Percentiles rank a stretch among this genome's conserved stretches.
Conservation (phyloP, 2,329 filamentous ascomycete genomes). For the Phyllosticta ampelicida region DNA sequence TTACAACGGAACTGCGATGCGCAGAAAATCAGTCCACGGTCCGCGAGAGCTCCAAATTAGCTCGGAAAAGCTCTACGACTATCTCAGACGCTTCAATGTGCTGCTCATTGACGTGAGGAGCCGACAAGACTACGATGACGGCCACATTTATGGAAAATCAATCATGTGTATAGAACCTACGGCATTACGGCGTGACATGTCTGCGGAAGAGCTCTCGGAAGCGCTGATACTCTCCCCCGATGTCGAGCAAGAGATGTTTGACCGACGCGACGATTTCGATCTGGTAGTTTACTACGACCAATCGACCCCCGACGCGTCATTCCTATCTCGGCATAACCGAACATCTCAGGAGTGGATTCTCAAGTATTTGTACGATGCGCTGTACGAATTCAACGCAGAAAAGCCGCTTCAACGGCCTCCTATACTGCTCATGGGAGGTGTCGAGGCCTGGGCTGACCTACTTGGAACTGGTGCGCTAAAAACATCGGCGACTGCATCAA, state of each 20-base stretch:
- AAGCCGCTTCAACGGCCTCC: slow-evolving; percentile 63
- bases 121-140: slow-evolving; percentile 71
- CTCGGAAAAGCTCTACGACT: slow-evolving; percentile 59
- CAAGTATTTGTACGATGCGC: slow-evolving; percentile 62
- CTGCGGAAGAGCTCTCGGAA: slow-evolving; percentile 54
- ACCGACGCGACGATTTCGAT: slow-evolving; percentile 64
- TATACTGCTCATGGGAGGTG: slow-evolving; percentile 67
- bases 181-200: slow-evolving; percentile 55
- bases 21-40: slow-evolving; percentile 37
- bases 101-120: slow-evolving; percentile 78
- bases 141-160: slow-evolving; percentile 74
- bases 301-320: slow-evolving; percentile 47
- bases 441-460: slow-evolving; percentile 80
- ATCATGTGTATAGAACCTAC: slow-evolving; percentile 89
- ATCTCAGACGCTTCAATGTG: slow-evolving; percentile 56
- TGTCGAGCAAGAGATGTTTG: slow-evolving; percentile 67
- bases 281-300: slow-evolving; percentile 88
- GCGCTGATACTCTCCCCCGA: slow-evolving; percentile 60
- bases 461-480: slow-evolving; percentile 58
- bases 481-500: slow-evolving; percentile 44
- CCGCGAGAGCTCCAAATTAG: slow-evolving; percentile 52
- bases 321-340: slow-evolving; percentile 37
- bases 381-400: slow-evolving; percentile 74
- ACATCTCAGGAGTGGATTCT: slow-evolving; percentile 42
- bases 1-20: slow-evolving; percentile 13